Evolutionary conservation across 164 flowering plant genomes (phyloP), one percentile per base, ranked within the genome.

Genomic region (Vitis riparia): DNA sequence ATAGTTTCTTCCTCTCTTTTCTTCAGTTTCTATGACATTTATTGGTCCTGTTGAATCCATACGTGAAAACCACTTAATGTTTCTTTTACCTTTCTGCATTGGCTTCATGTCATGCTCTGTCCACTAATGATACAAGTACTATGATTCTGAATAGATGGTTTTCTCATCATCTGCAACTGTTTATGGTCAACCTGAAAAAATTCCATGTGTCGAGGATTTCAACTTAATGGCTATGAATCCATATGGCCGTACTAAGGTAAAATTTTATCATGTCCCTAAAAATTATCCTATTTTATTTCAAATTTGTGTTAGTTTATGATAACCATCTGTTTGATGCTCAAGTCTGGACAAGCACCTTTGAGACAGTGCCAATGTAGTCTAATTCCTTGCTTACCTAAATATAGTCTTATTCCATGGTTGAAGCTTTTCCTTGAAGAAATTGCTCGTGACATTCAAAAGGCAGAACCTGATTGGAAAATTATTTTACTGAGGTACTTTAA

Each of bases 111-210:
- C 53, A 44, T 65, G 70, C 17, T 67, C 60, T 57, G 27, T 57
- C 50, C 52, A 14, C 52, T 48, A 51, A 63, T 77, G 11, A 77
- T 67, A 9, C 47, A 51, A 59, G 12, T 10, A 59, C 47, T 59
- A 17, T 62, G 23, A 14, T 55, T 65, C 55, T 73, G 51, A 56
- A 63, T 66, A 95, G 99, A 87, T 95, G 91, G 98, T 94, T 47
- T 95, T 95, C 82, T 93, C 98, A 62, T 95, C 99, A 44, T 95
- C 99, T 51, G 92, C 99, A 66, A 93, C 99, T 59, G 98, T 95
- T 55, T 95, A 95, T 76, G 98, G 98, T 48, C 97, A 90, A 71
- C 99, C 97, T 55, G 91, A 93, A 48, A 82, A 88, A 72, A 85
- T 90, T 66, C 99, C 99, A 14, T 93, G 98, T 68, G 84, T 83